Conservation (phyloP, 2,329 filamentous ascomycete genomes). For the Colletotrichum cereale region DNA sequence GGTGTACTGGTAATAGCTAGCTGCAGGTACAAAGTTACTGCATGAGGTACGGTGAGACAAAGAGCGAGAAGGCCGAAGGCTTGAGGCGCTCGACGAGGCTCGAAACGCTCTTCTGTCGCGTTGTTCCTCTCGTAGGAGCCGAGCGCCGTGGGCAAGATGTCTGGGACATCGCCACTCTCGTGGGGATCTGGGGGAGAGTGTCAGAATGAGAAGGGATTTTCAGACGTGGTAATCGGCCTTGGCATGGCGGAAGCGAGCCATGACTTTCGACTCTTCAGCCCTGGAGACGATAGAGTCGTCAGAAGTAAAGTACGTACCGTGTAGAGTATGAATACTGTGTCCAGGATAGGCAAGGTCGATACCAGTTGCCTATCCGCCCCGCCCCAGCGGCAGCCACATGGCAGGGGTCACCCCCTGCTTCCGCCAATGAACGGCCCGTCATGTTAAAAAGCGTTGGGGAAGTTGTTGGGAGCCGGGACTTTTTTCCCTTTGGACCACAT, state of each 20-base stretch:
- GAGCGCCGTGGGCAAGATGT: neutral
- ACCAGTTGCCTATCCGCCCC: conserved; percentile 36
- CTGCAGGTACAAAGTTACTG: conserved; percentile 37
- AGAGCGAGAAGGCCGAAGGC: neutral
- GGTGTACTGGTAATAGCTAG: neutral
- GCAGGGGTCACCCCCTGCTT: conserved; percentile 26
- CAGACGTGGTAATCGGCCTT: neutral
- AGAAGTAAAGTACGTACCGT: neutral
- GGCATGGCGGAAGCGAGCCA: neutral
- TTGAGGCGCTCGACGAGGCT: conserved; percentile 15
- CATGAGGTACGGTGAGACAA: conserved; percentile 16
- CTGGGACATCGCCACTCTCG: conserved; percentile 1
- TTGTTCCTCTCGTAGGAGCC: conserved; percentile 6
- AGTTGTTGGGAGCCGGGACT: conserved; percentile 38
- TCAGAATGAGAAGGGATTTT: neutral
- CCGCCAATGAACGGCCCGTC: conserved; percentile 30
- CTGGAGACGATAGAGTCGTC: conserved; percentile 23
- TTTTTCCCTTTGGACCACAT: conserved; percentile 34
- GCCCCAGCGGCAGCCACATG: conserved; percentile 34
- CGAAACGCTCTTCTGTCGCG: conserved; percentile 19
- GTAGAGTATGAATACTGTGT: neutral
- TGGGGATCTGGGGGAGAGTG: neutral
- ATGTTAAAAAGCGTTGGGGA: conserved; percentile 40
- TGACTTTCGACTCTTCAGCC: conserved; percentile 13
- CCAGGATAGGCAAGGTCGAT: conserved; percentile 17